Conservation (phyloP, 306 rosid genomes). For the Begonia fuchsioides region DNA sequence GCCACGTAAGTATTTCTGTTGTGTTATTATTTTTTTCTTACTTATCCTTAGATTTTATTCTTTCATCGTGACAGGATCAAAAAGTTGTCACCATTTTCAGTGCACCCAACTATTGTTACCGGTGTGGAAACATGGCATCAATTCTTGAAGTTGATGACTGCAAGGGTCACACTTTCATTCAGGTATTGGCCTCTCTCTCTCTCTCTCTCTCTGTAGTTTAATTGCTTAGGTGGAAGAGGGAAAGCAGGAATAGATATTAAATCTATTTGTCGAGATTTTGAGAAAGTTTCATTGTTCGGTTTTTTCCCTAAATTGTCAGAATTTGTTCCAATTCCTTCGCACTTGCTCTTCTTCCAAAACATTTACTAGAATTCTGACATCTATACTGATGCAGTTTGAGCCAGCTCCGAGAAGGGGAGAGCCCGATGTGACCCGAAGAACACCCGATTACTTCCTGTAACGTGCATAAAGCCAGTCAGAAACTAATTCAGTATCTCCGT, state of each 20-base stretch:
- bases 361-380: conserved; percentile 1
- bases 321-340: too few species aligned
- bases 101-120: conserved; percentile 92
- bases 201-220: not conserved
- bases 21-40: too few species aligned
- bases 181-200: conserved; percentile 32
- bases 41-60: not conserved
- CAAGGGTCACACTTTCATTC: conserved; percentile 87
- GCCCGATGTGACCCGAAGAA: conserved; percentile 89
- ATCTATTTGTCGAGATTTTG: too few species aligned
- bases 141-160: conserved; percentile 93
- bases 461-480: too few species aligned
- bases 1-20: conserved; percentile 39
- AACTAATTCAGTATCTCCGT: too few species aligned
- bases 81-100: conserved; percentile 90
- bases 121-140: conserved; percentile 96
- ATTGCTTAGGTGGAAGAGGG: too few species aligned
- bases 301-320: too few species aligned
- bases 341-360: too few species aligned
- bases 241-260: too few species aligned
- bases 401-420: conserved; percentile 99
- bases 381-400: conserved; percentile 52
- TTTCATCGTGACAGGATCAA: conserved; percentile 49
- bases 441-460: conserved; percentile 89
- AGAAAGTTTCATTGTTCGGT: too few species aligned